These are phyloP conservation scores for Didymella segeticola DNA, from an alignment of 2,329 filamentous ascomycete species.

Conservation along the genomic window DNA sequence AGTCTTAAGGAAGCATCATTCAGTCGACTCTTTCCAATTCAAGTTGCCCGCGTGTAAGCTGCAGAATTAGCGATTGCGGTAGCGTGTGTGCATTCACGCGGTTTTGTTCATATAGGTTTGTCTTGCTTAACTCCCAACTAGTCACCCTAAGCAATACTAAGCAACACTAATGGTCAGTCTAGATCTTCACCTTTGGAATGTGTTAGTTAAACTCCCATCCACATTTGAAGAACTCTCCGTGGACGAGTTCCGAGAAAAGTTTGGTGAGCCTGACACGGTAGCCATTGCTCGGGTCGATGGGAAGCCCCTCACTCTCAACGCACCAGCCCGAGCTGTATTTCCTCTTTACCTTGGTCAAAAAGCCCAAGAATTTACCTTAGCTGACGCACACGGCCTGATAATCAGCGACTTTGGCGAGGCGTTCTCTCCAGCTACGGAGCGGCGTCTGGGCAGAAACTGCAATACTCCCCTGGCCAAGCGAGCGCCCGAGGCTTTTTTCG, in stretches of 20 bases:
- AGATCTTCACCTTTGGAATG: slow-evolving; percentile 17
- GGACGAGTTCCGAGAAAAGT: slow-evolving; percentile 14
- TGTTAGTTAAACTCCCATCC: slow-evolving; percentile 14
- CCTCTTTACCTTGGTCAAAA: slow-evolving; percentile 20
- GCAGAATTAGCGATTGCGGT: slow-evolving; percentile 15
- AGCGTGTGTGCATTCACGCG: slow-evolving; percentile 14
- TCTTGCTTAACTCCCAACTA: not conserved
- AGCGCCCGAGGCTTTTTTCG: slow-evolving; percentile 20
- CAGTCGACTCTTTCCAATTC: slow-evolving; percentile 18
- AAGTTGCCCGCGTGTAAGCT: slow-evolving; percentile 18
- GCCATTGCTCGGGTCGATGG: slow-evolving; percentile 12
- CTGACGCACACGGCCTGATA: slow-evolving; percentile 15
- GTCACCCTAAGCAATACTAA: not conserved
- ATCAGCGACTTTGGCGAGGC: slow-evolving; percentile 22
- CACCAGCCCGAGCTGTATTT: slow-evolving; percentile 11
- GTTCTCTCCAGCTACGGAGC: slow-evolving; percentile 17
- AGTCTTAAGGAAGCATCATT: slow-evolving; percentile 20
- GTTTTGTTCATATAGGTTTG: slow-evolving; percentile 18
- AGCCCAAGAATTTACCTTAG: slow-evolving; percentile 15
- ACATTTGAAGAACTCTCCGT: slow-evolving; percentile 17
- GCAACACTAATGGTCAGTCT: not conserved
- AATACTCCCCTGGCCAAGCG: slow-evolving; percentile 15
- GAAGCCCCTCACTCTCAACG: slow-evolving; percentile 12
- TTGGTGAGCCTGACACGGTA: slow-evolving; percentile 16
- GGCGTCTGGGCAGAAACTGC: slow-evolving; percentile 17